These are phyloP conservation scores for Amaranthus cruentus DNA, from an alignment of 148 eudicot genomes.

Conservation along the genomic window DNA sequence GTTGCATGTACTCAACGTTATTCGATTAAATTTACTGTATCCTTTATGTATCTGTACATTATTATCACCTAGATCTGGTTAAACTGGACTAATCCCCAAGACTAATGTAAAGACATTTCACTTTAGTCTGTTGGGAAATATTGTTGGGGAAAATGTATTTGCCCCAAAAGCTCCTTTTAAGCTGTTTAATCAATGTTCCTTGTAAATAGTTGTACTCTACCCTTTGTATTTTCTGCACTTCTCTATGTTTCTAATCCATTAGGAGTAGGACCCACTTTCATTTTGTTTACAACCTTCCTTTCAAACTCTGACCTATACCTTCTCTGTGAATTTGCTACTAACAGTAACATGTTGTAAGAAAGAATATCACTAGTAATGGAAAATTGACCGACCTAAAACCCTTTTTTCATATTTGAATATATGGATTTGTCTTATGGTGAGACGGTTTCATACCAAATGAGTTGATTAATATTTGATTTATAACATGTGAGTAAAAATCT, in stretches of 20 bases:
- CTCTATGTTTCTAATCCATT: not conserved
- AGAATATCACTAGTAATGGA: no score
- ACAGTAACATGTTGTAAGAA: no score
- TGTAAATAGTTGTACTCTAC: conserved; percentile 32
- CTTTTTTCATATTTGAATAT: no score
- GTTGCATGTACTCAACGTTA: not conserved
- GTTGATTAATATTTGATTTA: no score
- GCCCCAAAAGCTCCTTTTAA: conserved; percentile 10
- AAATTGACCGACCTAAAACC: no score
- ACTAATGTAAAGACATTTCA: conserved; percentile 15
- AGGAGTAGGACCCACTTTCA: not conserved
- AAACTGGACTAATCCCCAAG: conserved; percentile 14
- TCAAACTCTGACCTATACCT: no score
- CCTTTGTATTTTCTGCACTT: conserved; percentile 9
- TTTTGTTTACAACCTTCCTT: not conserved
- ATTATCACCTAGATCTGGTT: conserved; percentile 34
- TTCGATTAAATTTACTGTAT: conserved; percentile 18
- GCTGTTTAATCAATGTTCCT: conserved; percentile 17
- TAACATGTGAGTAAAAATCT: no score
- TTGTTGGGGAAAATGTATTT: conserved; percentile 4
- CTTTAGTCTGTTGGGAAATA: conserved; percentile 24
- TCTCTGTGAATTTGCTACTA: no score
- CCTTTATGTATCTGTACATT: conserved; percentile 42
- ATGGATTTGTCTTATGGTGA: no score
- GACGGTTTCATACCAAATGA: no score